A percentile compares a stretch with the other conserved stretches of the same genome.
These are phyloP conservation scores for Aspergillus bertholletiae DNA, from an alignment of 495 filamentous ascomycete species.

Conservation along the genomic window DNA sequence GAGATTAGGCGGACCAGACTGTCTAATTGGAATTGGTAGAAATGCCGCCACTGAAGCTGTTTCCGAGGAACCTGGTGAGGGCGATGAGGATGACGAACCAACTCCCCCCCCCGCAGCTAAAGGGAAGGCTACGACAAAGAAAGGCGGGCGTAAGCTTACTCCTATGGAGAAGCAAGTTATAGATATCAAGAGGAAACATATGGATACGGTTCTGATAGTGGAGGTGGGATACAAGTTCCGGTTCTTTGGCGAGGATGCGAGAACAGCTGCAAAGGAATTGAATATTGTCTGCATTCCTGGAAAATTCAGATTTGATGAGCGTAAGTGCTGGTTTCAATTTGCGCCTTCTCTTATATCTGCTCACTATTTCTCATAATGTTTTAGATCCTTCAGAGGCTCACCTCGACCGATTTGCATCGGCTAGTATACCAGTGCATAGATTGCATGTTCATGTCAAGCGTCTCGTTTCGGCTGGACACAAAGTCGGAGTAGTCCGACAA, in stretches of 20 bases:
- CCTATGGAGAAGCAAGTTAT: conserved; percentile 92
- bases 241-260: conserved; percentile 97
- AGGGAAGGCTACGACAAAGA: conserved; percentile 57
- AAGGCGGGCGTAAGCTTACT: conserved; percentile 71
- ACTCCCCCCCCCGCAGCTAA: conserved; percentile 49
- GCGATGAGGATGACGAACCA: conserved; percentile 54
- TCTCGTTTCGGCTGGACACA: conserved; percentile 86
- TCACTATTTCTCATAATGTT: not conserved
- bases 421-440: conserved; percentile 90
- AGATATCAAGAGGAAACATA: conserved; percentile 87
- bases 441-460: conserved; percentile 94
- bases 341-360: not conserved
- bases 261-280: conserved; percentile 83
- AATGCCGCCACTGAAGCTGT: conserved; percentile 52
- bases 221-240: conserved; percentile 98
- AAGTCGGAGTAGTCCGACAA: conserved; percentile 93
- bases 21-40: conserved; percentile 64
- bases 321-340: conserved; percentile 32
- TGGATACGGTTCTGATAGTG: conserved; percentile 83
- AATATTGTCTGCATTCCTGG: conserved; percentile 97
- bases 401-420: conserved; percentile 87
- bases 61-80: conserved; percentile 46
- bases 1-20: conserved; percentile 81
- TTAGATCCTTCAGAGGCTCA: conserved; percentile 85
- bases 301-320: conserved; percentile 92